Conservation (phyloP, 1,284 basidiomycete species). For the Sutorius eximius region DNA sequence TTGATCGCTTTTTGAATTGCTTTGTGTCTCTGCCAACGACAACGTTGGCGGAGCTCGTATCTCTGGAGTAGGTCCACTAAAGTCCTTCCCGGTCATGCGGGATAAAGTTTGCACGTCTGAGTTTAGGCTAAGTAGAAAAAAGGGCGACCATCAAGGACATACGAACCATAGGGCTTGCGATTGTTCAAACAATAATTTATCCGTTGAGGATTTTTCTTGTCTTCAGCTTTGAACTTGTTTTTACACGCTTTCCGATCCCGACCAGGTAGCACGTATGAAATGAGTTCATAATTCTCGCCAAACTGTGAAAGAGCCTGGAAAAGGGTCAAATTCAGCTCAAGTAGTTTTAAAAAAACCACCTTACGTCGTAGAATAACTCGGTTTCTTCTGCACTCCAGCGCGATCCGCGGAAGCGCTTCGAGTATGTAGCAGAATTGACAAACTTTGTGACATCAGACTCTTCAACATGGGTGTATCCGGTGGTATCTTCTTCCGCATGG, state of each 20-base stretch:
- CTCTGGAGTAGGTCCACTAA: conserved; percentile 73
- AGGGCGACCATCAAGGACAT: neutral
- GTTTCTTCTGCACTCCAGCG: conserved; percentile 87
- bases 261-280: conserved; percentile 80
- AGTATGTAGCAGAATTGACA: conserved; percentile 81
- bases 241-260: conserved; percentile 88
- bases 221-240: conserved; percentile 88
- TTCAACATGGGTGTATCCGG: conserved; percentile 75
- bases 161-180: conserved; percentile 66
- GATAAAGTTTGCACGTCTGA: conserved; percentile 68
- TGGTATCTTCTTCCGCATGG: conserved; percentile 58
- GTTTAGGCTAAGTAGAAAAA: conserved; percentile 2
- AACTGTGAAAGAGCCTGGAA: conserved; percentile 79
- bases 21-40: conserved; percentile 27
- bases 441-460: conserved; percentile 83
- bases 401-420: conserved; percentile 71
- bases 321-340: conserved; percentile 4
- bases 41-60: conserved; percentile 52
- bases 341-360: conserved; percentile 27
- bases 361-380: conserved; percentile 79
- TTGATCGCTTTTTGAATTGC: neutral
- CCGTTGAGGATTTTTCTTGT: conserved; percentile 70
- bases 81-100: conserved; percentile 78
- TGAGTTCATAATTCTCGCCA: conserved; percentile 90
- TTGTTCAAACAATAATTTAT: conserved; percentile 69